phyloP scores from a whole-genome alignment of 257 asterid species.

The Nicotiana tomentosiformis region DNA sequence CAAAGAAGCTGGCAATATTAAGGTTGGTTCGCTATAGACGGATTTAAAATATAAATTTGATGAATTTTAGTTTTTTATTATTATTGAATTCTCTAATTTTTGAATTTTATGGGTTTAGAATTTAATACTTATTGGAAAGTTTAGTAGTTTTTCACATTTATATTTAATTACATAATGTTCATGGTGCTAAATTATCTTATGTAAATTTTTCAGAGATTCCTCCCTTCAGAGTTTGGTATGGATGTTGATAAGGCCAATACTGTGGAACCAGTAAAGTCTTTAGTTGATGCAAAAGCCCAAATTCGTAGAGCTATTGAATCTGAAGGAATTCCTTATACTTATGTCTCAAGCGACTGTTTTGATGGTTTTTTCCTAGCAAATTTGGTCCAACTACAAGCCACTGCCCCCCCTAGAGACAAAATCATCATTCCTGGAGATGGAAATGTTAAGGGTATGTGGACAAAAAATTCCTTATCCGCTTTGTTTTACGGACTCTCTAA shows the following conservation, averaged over 20 bases:
- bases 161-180: too few relatives aligned
- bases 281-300: conserved; percentile 26
- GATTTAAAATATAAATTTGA: too few relatives aligned
- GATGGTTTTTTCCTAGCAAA: conserved; percentile 49
- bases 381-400: conserved; percentile 35
- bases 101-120: too few relatives aligned
- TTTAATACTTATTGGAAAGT: too few relatives aligned
- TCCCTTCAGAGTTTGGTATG: conserved; percentile 71
- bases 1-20: conserved; percentile 63
- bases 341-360: conserved; percentile 37
- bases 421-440: conserved; percentile 58
- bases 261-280: conserved; percentile 47
- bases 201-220: conserved; percentile 43
- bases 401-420: conserved; percentile 32
- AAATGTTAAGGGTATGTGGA: conserved; percentile 43
- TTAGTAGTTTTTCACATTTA: too few relatives aligned
- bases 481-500: too few relatives aligned
- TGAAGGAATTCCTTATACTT: conserved; percentile 51
- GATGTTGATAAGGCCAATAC: conserved; percentile 60
- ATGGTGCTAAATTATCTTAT: background rate
- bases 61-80: too few relatives aligned
- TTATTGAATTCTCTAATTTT: background rate
- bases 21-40: conserved; percentile 26
- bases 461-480: background rate
- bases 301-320: conserved; percentile 50